phyloP scores from a whole-genome alignment of 805 yeast species.

The Metschnikowia baotianmanensis region DNA sequence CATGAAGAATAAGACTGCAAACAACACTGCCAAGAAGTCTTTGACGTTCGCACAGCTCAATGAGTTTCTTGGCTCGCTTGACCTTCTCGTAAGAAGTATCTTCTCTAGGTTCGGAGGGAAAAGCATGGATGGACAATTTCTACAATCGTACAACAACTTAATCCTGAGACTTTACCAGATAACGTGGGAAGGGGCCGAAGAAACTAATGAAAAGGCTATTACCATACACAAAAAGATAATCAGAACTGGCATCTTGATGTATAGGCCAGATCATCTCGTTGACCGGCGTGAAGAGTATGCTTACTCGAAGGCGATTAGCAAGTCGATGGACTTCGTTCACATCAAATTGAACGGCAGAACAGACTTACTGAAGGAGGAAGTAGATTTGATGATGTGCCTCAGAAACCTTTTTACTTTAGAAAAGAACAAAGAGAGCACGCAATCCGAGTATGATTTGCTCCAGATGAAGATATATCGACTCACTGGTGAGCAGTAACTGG shows the following conservation, averaged over 20 bases:
- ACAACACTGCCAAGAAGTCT: constrained; percentile 27
- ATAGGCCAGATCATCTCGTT: constrained; percentile 24
- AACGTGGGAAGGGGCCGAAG: constrained; percentile 27
- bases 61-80: constrained; percentile 21
- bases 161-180: constrained; percentile 23
- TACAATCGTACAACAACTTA: constrained; percentile 27
- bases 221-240: constrained; percentile 27
- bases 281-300: constrained; percentile 20
- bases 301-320: constrained; percentile 19
- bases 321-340: constrained; percentile 27
- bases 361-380: constrained; percentile 18
- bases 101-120: constrained; percentile 18
- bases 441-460: constrained; percentile 3
- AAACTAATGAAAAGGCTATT: constrained; percentile 14
- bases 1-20: constrained; percentile 14
- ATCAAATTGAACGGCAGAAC: constrained; percentile 18
- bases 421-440: constrained; percentile 1
- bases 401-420: constrained; percentile 17
- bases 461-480: constrained; percentile 7
- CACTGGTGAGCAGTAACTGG: constrained; percentile 1
- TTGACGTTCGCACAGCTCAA: constrained; percentile 26
- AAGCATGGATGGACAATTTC: constrained; percentile 14
- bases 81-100: constrained; percentile 25
- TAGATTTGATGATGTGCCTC: constrained; percentile 20
- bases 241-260: constrained; percentile 29